Base-by-base conservation (phyloP, 345 rosid species). In the Citrus australasica region DNA sequence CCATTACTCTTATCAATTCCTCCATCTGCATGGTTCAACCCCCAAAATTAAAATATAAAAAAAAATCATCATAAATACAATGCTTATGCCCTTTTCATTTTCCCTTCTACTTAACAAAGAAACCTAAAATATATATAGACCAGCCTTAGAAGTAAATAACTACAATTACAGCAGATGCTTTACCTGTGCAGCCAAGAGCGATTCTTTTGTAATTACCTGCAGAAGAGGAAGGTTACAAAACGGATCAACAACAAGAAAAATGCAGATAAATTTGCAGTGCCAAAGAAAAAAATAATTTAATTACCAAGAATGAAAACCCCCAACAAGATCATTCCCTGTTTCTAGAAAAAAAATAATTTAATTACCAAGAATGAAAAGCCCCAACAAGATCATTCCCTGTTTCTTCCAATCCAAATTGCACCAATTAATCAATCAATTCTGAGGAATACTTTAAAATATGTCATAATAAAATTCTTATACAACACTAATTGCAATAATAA, bases 1-100 rank as follows among this genome's bases (percentile, higher is more conserved):
- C 94, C 87, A 80, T 86, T 67, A 90, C 85, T 80, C 82, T 85
- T 3, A 38, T 17, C 82, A 90, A 74, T 62, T 83, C 89, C 75
- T 88, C 88, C 59, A 76, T 86, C 90, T 90, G 79, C 84, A 79
- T 46, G 35, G 13, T 63, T 73, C 14, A 69, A 74, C 24, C 28
- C 30, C 75, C 51, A 40, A 13, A 53, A 16, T 53, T 17, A 46
- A 46, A 46, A 27, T 16, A 28, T 69, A 68, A 40, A 40, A 9
- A 22, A 67, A 73, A 14, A 5, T 21, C 42, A 77, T 16, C 69
- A 40, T 8, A 58, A 73, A 19, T 13, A 33, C 6, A 48, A 75
- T 33, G 32, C 66, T 5, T 32, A 11, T 65, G 24, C 17, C 28
- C 8, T 9, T 33, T 28, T 38, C 24, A 30, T 71, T 53, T 21